Base-by-base conservation (phyloP, 768 basidiomycete species). In the Mrakia blollopis region DNA sequence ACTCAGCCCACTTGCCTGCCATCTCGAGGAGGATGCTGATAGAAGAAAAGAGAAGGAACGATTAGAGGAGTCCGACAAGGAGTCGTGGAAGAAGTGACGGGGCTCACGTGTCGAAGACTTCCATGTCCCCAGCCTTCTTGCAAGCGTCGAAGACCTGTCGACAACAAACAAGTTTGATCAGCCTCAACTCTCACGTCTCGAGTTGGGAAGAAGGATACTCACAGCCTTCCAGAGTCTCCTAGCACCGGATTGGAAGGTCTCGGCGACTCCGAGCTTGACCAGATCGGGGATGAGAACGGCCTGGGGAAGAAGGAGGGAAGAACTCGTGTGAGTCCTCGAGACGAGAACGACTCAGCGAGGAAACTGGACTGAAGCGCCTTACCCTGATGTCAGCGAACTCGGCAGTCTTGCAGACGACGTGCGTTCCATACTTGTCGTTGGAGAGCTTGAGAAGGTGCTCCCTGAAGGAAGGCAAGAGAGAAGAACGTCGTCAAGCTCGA, bases 331-430 rank as follows among this genome's bases (percentile, higher is more conserved):
- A 37, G 21, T 25, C n/a, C 11, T 44, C 1, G 28, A 41, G 35
- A 47, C 9, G 30, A 35, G 25, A 6, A 11, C n/a, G 54, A n/a
- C 11, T 52, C 41, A 47, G 23, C 21, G 25, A 14, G 7, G 25
- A 28, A 7, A 23, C 7, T 23, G 28, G n/a, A 13, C 16, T 37
- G 21, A 37, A 35, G 30, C n/a, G 21, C 68, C 76, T 10, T 0
- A 83, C 82, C 76, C 82, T 80, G 18, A 83, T 72, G 52, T 82
- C 82, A 60, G 79, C 75, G 47, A 79, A 76, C 23, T 80, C 78
- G 35, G 82, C 78, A 23, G 80, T 80, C 73, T 83, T 83, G 78
- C 81, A 82, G 41, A 83, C 75, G 60, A 83, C 82, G 70, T 83
- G 82, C 2, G 81, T 82, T 3, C 82, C 82, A 75, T 82, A 82